Conservation (phyloP, 768 basidiomycete genomes). For the Mycena sanguinolenta region DNA sequence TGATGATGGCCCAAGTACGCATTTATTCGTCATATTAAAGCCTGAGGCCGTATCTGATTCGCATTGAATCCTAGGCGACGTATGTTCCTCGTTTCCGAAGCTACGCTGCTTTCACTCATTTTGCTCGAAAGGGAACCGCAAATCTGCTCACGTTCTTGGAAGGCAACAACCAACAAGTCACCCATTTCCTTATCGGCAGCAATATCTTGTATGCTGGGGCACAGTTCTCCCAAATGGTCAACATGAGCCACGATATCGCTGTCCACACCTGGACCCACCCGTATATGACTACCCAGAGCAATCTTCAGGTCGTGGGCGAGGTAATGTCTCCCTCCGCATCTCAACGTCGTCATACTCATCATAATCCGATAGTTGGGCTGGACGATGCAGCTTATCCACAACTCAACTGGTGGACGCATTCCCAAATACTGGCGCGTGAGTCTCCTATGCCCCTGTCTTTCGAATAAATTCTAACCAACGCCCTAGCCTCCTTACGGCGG, state of each 20-base stretch:
- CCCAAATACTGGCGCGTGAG: constrained; percentile 76
- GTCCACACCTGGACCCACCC: constrained; percentile 68
- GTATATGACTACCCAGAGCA: constrained; percentile 63
- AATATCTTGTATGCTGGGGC: constrained; percentile 22
- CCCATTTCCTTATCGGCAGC: constrained; percentile 92
- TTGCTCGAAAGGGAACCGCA: constrained; percentile 50
- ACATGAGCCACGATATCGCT: constrained; percentile 58
- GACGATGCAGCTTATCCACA: constrained; percentile 83
- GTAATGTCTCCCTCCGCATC: constrained; percentile 44
- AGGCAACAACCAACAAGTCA: constrained; percentile 75
- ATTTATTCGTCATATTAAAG: neutral
- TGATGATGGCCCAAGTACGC: constrained; percentile 78
- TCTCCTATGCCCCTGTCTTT: neutral
- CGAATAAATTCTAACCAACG: neutral
- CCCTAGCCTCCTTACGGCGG: constrained; percentile 29
- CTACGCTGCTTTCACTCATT: too few relatives aligned
- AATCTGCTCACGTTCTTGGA: constrained; percentile 76
- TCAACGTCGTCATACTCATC: constrained; percentile 27
- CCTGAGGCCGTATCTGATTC: too few relatives aligned
- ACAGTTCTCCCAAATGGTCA: constrained; percentile 48
- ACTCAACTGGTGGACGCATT: constrained; percentile 82
- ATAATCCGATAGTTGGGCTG: constrained; percentile 69
- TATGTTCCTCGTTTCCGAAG: too few relatives aligned
- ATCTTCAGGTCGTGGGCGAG: constrained; percentile 57
- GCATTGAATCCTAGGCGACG: too few relatives aligned